Evolutionary conservation across 495 filamentous ascomycete genomes (phyloP).

Genomic region (Ascodesmis nigricans): DNA sequence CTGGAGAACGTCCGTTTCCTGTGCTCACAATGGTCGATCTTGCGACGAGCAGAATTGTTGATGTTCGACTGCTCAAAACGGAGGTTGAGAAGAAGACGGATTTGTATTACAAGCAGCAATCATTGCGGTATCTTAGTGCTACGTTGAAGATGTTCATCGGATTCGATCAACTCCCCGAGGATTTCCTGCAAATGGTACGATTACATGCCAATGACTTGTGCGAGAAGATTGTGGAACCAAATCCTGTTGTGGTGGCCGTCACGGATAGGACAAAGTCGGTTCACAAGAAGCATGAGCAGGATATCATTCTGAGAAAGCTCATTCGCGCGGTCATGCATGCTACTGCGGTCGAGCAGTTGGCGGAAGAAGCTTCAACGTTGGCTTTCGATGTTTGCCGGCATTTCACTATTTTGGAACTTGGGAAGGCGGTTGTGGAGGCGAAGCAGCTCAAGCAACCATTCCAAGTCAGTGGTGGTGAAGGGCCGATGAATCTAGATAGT

Average conservation of each 20-base stretch:
- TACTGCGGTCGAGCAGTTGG: conserved; percentile 57
- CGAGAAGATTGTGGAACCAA: conserved; percentile 38
- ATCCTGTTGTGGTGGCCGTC: conserved; percentile 39
- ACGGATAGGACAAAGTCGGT: conserved; percentile 64
- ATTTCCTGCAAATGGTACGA: conserved; percentile 61
- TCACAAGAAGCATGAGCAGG: conserved; percentile 64
- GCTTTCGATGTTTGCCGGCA: conserved; percentile 66
- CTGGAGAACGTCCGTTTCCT: conserved; percentile 69
- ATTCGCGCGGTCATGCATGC: conserved; percentile 77
- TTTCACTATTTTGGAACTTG: conserved; percentile 79
- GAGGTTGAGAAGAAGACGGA: conserved; percentile 49
- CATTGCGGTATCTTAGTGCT: conserved; percentile 60
- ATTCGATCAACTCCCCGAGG: conserved; percentile 67
- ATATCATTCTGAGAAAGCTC: conserved; percentile 57
- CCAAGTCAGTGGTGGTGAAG: conserved; percentile 65
- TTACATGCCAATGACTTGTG: conserved; percentile 73
- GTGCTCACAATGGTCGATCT: conserved; percentile 65
- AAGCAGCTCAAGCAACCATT: conserved; percentile 54
- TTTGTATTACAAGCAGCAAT: conserved; percentile 76
- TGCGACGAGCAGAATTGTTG: conserved; percentile 66
- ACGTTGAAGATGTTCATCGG: conserved; percentile 82
- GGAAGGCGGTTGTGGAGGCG: conserved; percentile 49
- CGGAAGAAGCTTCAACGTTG: conserved; percentile 45
- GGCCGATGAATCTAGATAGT: conserved; percentile 62
- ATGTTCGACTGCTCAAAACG: conserved; percentile 34